Percentiles rank a stretch among this genome's conserved stretches.
Evolutionary conservation across 352 stramenopile genomes (phyloP).

Genomic region (Globisporangium rhizosaccharum): DNA sequence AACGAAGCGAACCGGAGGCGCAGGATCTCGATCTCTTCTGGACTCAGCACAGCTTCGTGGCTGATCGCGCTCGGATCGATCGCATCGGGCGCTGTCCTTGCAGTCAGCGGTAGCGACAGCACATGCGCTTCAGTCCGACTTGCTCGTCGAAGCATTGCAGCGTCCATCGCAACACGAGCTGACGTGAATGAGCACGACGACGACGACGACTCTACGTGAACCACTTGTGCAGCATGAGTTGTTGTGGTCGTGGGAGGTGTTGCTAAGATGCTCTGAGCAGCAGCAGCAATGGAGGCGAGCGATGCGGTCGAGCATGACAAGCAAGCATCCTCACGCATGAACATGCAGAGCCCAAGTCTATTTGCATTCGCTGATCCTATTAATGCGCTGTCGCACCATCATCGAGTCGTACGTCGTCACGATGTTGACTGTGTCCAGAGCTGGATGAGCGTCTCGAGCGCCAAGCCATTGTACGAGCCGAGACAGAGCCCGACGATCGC

Average conservation of each 20-base stretch:
- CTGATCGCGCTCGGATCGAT: conserved; percentile 22
- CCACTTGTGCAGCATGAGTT: too few species aligned
- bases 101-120: neutral
- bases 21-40: conserved; percentile 43
- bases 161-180: neutral
- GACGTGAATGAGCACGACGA: too few species aligned
- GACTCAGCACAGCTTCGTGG: conserved; percentile 32
- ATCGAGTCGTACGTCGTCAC: neutral
- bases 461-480: conserved; percentile 72
- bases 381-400: neutral
- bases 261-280: too few species aligned
- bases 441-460: conserved; percentile 61
- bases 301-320: too few species aligned
- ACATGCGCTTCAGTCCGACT: neutral
- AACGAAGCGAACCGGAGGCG: conserved; percentile 39
- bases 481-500: conserved; percentile 70
- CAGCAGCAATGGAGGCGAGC: too few species aligned
- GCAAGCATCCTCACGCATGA: too few species aligned
- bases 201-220: too few species aligned
- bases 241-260: too few species aligned
- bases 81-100: neutral
- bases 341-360: neutral
- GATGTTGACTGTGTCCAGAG: conserved; percentile 18
- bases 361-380: neutral
- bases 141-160: neutral